These are phyloP conservation scores for Cicer arietinum DNA, from an alignment of 306 rosid species.

Conservation along the genomic window DNA sequence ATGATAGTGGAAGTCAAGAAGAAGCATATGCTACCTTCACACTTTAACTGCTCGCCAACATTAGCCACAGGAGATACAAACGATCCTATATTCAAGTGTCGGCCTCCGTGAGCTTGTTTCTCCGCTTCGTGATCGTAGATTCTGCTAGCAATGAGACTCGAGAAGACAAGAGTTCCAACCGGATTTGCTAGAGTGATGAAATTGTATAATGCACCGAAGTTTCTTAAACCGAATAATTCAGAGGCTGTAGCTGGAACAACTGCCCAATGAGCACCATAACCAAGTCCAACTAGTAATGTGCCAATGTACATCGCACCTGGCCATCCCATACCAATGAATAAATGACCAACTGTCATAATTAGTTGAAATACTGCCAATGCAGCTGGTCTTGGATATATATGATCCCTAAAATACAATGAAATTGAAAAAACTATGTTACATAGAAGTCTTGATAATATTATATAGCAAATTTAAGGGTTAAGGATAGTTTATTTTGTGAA, in stretches of 20 bases:
- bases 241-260: constrained; percentile 96
- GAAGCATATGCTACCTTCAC: constrained; percentile 80
- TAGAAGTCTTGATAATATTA: neutral
- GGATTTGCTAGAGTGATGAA: constrained; percentile 89
- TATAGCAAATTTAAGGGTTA: neutral
- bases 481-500: too few relatives aligned
- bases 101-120: constrained; percentile 67
- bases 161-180: constrained; percentile 75
- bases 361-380: constrained; percentile 87
- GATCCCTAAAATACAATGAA: constrained; percentile 59
- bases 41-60: constrained; percentile 53
- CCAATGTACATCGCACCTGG: constrained; percentile 87
- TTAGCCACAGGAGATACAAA: constrained; percentile 43
- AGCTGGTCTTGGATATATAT: constrained; percentile 75
- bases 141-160: constrained; percentile 78
- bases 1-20: constrained; percentile 73
- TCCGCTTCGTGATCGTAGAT: constrained; percentile 88
- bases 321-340: constrained; percentile 80
- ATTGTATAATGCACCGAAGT: constrained; percentile 91
- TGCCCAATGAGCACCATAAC: constrained; percentile 98
- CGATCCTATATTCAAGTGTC: constrained; percentile 48
- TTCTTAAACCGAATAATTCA: constrained; percentile 86
- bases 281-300: constrained; percentile 78
- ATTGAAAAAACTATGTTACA: constrained; percentile 4
- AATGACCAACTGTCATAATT: constrained; percentile 78